Evolutionary conservation across 2,329 filamentous ascomycete genomes (phyloP), one percentile per base, ranked within the genome.

Genomic region (Fonsecaea monophora): DNA sequence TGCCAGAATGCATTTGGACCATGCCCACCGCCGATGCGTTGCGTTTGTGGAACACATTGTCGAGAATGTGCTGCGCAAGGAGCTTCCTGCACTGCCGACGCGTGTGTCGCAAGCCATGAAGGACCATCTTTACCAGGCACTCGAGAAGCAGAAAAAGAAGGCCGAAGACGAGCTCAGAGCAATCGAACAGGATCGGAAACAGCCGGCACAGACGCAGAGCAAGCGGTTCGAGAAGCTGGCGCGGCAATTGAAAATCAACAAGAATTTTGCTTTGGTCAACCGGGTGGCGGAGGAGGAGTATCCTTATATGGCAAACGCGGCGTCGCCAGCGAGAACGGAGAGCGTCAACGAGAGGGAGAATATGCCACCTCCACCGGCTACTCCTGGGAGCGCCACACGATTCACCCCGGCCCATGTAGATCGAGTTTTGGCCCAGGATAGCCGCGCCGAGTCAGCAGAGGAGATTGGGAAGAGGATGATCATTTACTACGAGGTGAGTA

Each of bases 131-230:
- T 32, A 55, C 34, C 35, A 55, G 21, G 53, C 50, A 8, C 60
- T 62, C 13, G 60, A 55, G 35, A 42, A 18, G 25, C 60, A 62
- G 53, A 62, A 48, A 30, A 45, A 45, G 53, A 62, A 55, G 40
- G 60, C 60, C 38, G 60, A 62, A 25, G 60, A 55, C 13, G 60
- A 62, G 37, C 30, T 62, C 32, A 30, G 30, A 15, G 53, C 50
- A 9, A 55, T 62, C 50, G 60, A 62, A 32, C 34, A 55, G 12
- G 60, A 62, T 21, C 50, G 60, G 13, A 21, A 38, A 25, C 60
- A 55, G 15, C 60, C 60, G 50, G 60, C 60, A 12, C 60, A 62
- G 53, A 62, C 60, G 35, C 50, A 62, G 60, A 62, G 53, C n/a
- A 56, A 35, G 37, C 60, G 60, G 4, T 55, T 62, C n/a, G 60